These are phyloP conservation scores for Cystobasidium onofrii DNA, from an alignment of 768 basidiomycete genomes.

Conservation along the genomic window DNA sequence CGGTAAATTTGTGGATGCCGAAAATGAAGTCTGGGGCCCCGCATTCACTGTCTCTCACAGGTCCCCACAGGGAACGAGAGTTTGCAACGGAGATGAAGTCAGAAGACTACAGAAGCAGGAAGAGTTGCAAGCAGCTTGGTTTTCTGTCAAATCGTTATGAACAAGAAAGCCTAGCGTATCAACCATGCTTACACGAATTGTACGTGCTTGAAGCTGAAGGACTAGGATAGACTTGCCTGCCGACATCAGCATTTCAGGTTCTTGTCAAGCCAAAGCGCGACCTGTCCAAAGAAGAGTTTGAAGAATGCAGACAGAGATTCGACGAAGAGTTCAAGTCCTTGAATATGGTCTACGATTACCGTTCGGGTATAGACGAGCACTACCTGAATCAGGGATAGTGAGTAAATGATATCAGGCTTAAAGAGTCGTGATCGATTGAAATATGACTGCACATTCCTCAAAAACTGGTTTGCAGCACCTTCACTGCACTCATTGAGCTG, in stretches of 20 bases:
- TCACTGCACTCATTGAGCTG: conserved; percentile 11
- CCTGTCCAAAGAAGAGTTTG: conserved; percentile 2
- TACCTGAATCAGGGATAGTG: conserved; percentile 11
- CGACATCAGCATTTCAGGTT: not conserved
- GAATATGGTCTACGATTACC: conserved; percentile 14
- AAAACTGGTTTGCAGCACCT: not conserved
- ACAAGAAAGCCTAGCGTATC: too few relatives aligned
- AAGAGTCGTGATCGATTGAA: not conserved
- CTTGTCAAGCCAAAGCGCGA: conserved; percentile 16
- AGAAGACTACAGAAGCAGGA: too few relatives aligned
- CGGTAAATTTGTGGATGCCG: too few relatives aligned
- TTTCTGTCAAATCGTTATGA: not conserved
- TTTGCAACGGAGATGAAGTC: too few relatives aligned
- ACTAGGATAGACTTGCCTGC: not conserved
- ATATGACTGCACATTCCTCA: not conserved
- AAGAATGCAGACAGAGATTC: not conserved
- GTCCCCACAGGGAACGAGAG: not conserved
- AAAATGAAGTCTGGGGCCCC: not conserved
- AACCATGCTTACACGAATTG: not conserved
- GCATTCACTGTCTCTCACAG: not conserved
- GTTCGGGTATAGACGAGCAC: not conserved
- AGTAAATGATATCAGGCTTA: too few relatives aligned
- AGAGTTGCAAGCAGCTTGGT: too few relatives aligned
- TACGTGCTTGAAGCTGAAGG: not conserved
- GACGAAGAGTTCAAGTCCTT: conserved; percentile 3